A percentile compares a stretch with the other conserved stretches of the same genome.
Evolutionary conservation across 164 flowering plant species (phyloP).

Genomic region (Cinnamomum chago): DNA sequence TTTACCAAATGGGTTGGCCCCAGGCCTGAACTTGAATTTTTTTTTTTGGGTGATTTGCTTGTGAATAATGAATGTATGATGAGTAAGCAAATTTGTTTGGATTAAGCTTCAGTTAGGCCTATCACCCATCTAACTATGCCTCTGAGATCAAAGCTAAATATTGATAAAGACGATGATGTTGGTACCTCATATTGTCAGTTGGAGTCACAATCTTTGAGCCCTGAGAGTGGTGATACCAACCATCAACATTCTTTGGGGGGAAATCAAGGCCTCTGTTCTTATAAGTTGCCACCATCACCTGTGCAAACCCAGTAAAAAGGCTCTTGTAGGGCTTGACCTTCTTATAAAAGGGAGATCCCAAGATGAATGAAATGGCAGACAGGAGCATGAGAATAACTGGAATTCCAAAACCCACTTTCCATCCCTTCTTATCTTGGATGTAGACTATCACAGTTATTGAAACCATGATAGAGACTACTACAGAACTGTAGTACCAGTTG

Average conservation of each 20-base stretch:
- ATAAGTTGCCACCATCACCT: constrained; percentile 31
- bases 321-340: constrained; percentile 36
- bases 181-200: constrained; percentile 42
- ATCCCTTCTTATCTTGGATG: constrained; percentile 41
- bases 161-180: background rate
- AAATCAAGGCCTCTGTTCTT: constrained; percentile 1
- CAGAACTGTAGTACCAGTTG: constrained; percentile 43
- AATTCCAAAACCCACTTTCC: constrained; percentile 42
- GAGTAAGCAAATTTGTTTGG: too few relatives aligned
- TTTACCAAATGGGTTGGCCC: background rate
- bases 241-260: constrained; percentile 21
- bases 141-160: background rate
- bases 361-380: constrained; percentile 32
- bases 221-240: constrained; percentile 23
- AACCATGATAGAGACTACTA: constrained; percentile 16
- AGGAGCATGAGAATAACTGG: constrained; percentile 22
- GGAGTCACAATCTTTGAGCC: constrained; percentile 30
- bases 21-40: background rate
- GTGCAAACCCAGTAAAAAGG: constrained; percentile 34
- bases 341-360: constrained; percentile 41
- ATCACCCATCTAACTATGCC: too few relatives aligned
- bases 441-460: constrained; percentile 38
- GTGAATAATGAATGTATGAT: too few relatives aligned
- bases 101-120: too few relatives aligned
- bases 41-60: background rate